Evolutionary conservation across 345 rosid genomes (phyloP).

Genomic region (Euphorbia peplus): DNA sequence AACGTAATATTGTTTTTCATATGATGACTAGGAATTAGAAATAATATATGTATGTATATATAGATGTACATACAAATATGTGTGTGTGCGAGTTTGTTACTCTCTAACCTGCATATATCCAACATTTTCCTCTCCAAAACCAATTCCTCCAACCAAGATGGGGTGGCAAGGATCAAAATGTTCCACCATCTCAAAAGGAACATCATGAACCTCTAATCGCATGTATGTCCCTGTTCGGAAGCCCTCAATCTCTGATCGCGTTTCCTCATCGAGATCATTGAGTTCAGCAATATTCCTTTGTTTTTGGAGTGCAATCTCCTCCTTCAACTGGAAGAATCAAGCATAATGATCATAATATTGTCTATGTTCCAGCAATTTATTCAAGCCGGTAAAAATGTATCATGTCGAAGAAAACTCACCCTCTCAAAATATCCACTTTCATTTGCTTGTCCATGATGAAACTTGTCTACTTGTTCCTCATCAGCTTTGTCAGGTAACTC

Average conservation of each 20-base stretch:
- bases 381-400: background rate
- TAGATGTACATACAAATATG: no score
- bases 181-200: constrained; percentile 92
- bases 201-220: constrained; percentile 82
- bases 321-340: constrained; percentile 65
- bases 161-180: constrained; percentile 92
- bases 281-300: constrained; percentile 79
- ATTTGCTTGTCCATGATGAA: constrained; percentile 42
- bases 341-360: constrained; percentile 24
- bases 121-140: constrained; percentile 77
- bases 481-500: constrained; percentile 58
- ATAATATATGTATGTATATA: no score
- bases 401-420: constrained; percentile 36
- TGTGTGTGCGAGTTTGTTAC: background rate
- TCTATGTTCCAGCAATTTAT: constrained; percentile 13
- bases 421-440: constrained; percentile 67
- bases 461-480: constrained; percentile 36
- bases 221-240: constrained; percentile 75
- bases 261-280: constrained; percentile 70
- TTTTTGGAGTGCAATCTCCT: constrained; percentile 70
- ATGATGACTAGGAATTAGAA: no score
- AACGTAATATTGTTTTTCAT: no score
- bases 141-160: constrained; percentile 79
- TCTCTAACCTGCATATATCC: constrained; percentile 94
- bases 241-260: constrained; percentile 83